Evolutionary conservation across 345 rosid species (phyloP), one percentile per base, ranked within the genome.

Genomic region (Cardiospermum halicacabum): DNA sequence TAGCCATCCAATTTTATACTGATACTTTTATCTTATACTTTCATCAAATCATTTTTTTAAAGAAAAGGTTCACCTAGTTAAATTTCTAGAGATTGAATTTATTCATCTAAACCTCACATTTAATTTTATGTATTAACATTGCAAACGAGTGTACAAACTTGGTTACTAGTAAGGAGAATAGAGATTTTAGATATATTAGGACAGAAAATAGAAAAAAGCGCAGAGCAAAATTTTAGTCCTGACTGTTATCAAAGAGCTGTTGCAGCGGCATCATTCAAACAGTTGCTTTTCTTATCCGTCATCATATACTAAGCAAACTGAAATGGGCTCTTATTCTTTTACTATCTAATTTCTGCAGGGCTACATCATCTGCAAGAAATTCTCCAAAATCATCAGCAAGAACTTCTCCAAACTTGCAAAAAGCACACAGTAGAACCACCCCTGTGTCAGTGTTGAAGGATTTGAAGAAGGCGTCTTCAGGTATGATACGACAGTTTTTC

Each of bases 381-480:
- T 27, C 71, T 43, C 70, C 69, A 56, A 72, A 51, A 63, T 40
- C 70, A 16, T 64, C 50, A 18, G 30, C 73, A 2, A 70, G 42
- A 65, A 25, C 49, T 56, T 27, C 71, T 43, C 70, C 69, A 56
- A 72, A 43, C 79, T 62, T 62, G 30, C 72, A 70, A 69, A 86
- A 72, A 76, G 47, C 40, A 6, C 79, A 18, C 62, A 69, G 64
- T 50, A 10, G 70, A 47, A 22, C 79, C 39, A 22, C 76, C 34
- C n/a, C 50, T n/a, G 31, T 58, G 25, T 24, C 78, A 37, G 43
- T 16, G 7, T 45, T 70, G 21, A 66, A 37, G 39, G 73, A 65
- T 42, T 43, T 67, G n/a, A 11, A 57, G 2, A 76, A 74, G 77
- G 68, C 31, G 58, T 63, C 82, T 56, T 53, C 83, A 71, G 69